Conservation (phyloP, 345 rosid genomes). For the Anastatica hierochuntica region DNA sequence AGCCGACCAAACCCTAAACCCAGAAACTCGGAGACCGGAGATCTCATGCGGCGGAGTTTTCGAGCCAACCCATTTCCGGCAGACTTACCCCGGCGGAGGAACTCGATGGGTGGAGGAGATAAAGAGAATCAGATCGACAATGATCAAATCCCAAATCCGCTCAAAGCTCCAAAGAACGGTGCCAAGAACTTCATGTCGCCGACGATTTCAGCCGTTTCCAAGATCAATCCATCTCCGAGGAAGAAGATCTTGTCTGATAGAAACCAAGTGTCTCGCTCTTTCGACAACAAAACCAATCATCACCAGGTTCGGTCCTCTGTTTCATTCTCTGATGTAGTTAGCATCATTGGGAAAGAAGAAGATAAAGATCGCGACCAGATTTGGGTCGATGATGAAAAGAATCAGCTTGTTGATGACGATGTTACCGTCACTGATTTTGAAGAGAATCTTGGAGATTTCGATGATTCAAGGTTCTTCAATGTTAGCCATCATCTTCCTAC, state of each 20-base stretch:
- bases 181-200: slow-evolving; percentile 83
- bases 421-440: slow-evolving; percentile 28
- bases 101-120: slow-evolving; percentile 31
- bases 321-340: slow-evolving; percentile 32
- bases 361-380: slow-evolving; percentile 18
- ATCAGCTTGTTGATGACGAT: slow-evolving; percentile 12
- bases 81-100: slow-evolving; percentile 29
- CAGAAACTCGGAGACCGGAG: slow-evolving; percentile 45
- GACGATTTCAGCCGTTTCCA: slow-evolving; percentile 77
- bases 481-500: slow-evolving; percentile 3
- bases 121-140: slow-evolving; percentile 41
- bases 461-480: neutral
- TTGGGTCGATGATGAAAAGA: neutral
- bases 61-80: slow-evolving; percentile 41
- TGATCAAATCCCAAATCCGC: neutral
- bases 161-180: slow-evolving; percentile 34
- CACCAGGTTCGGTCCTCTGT: slow-evolving; percentile 32
- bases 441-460: slow-evolving; percentile 19
- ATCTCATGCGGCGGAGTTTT: slow-evolving; percentile 66
- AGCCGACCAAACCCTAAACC: slow-evolving; percentile 32
- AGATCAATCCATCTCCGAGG: slow-evolving; percentile 58
- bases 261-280: slow-evolving; percentile 38
- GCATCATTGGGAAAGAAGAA: slow-evolving; percentile 30
- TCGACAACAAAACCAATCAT: slow-evolving; percentile 26
- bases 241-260: slow-evolving; percentile 60